Evolutionary conservation across 306 rosid species (phyloP).

Genomic region (Potentilla sterilis): DNA sequence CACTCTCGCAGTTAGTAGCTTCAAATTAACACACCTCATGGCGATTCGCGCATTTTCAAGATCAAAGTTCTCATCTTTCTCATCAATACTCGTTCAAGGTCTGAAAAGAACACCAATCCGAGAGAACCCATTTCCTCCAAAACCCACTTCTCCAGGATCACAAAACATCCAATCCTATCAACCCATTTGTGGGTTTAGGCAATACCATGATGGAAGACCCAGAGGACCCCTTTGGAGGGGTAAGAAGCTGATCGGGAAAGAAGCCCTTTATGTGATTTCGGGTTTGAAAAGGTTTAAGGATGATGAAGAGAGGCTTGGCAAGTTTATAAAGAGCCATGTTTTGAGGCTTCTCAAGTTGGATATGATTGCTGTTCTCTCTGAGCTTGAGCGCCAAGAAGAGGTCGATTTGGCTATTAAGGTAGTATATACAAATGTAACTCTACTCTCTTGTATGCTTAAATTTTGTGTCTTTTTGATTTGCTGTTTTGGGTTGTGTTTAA

Average conservation of each 20-base stretch:
- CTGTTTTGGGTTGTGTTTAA: slow-evolving; percentile 1
- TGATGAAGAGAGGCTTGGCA: slow-evolving; percentile 62
- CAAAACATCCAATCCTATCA: slow-evolving; percentile 19
- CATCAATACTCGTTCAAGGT: slow-evolving; percentile 27
- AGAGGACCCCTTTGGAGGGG: slow-evolving; percentile 99
- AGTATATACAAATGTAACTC: background rate
- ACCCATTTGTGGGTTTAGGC: slow-evolving; percentile 35
- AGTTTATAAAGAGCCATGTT: slow-evolving; percentile 66
- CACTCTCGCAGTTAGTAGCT: background rate
- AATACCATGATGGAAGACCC: slow-evolving; percentile 90
- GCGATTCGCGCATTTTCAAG: slow-evolving; percentile 48
- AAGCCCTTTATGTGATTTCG: slow-evolving; percentile 66
- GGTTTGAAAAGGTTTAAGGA: slow-evolving; percentile 83
- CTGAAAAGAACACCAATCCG: slow-evolving; percentile 24
- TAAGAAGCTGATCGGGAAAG: slow-evolving; percentile 83
- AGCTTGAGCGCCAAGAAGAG: slow-evolving; percentile 93
- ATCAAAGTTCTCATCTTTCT: slow-evolving; percentile 29
- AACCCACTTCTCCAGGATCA: slow-evolving; percentile 7
- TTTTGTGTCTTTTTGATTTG: slow-evolving; percentile 16
- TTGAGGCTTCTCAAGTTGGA: slow-evolving; percentile 80
- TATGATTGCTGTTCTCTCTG: slow-evolving; percentile 71
- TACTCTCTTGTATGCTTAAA: background rate
- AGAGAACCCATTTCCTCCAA: slow-evolving; percentile 17
- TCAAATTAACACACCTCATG: slow-evolving; percentile 33
- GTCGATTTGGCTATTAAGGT: slow-evolving; percentile 83